A percentile compares a stretch with the other conserved stretches of the same genome.
These are phyloP conservation scores for Pterocarpus santalinus DNA, from an alignment of 306 rosid genomes.

Conservation along the genomic window DNA sequence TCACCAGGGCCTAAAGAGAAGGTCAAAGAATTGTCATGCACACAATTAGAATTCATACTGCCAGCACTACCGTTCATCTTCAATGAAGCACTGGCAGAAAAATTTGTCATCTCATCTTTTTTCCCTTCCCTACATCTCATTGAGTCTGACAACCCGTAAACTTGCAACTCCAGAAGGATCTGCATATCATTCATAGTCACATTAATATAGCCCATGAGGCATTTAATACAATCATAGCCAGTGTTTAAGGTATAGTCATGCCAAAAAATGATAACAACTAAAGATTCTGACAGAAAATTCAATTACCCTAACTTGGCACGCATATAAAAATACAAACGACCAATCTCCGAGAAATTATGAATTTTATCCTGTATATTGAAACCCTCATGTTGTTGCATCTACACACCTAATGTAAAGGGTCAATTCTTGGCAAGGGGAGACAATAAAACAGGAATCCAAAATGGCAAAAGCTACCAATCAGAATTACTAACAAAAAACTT, in stretches of 20 bases:
- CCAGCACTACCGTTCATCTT: slow-evolving; percentile 75
- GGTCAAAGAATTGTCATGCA: slow-evolving; percentile 57
- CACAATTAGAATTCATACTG: slow-evolving; percentile 56
- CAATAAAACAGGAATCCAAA: slow-evolving; percentile 35
- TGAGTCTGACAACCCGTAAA: slow-evolving; percentile 94
- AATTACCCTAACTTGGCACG: slow-evolving; percentile 16
- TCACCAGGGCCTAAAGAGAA: slow-evolving; percentile 72
- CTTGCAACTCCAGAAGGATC: slow-evolving; percentile 92
- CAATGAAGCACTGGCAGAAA: slow-evolving; percentile 56
- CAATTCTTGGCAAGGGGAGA: slow-evolving; percentile 31
- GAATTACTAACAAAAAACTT: slow-evolving; percentile 5
- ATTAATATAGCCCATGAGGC: slow-evolving; percentile 40
- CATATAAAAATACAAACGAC: neutral
- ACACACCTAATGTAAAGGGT: slow-evolving; percentile 41
- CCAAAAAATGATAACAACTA: slow-evolving; percentile 6
- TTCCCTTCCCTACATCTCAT: slow-evolving; percentile 78
- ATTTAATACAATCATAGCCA: slow-evolving; percentile 32
- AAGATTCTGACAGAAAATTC: slow-evolving; percentile 26
- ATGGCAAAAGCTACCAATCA: slow-evolving; percentile 19
- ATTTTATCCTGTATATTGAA: slow-evolving; percentile 23
- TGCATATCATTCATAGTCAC: slow-evolving; percentile 52
- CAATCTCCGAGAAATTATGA: slow-evolving; percentile 25
- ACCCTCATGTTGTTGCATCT: slow-evolving; percentile 25
- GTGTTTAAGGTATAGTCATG: slow-evolving; percentile 28
- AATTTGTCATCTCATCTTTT: slow-evolving; percentile 68